phyloP scores from a whole-genome alignment of 495 filamentous ascomycete genomes.

The Cudoniella acicularis region DNA sequence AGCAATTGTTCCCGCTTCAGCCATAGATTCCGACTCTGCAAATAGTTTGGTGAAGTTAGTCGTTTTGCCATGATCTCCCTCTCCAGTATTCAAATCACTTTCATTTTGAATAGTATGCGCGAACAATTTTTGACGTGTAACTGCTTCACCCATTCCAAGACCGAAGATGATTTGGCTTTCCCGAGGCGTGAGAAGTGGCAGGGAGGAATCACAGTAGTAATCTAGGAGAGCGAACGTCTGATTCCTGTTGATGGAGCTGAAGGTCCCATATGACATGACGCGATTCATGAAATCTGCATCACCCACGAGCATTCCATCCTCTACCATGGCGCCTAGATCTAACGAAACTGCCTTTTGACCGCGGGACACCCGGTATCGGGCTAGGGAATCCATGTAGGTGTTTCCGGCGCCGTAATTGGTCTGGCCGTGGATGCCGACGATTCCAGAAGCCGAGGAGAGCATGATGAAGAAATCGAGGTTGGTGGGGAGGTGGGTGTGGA shows the following conservation, averaged over 20 bases:
- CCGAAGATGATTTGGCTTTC: background rate
- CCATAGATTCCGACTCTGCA: too few species aligned
- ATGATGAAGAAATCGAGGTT: conserved; percentile 58
- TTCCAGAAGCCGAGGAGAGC: conserved; percentile 56
- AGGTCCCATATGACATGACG: background rate
- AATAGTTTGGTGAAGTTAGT: too few species aligned
- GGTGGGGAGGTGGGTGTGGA: conserved; percentile 34
- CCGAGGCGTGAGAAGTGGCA: background rate
- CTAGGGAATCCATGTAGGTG: conserved; percentile 54
- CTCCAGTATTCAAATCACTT: too few species aligned
- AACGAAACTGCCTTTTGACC: conserved; percentile 46
- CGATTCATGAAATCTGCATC: background rate
- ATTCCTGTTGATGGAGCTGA: too few species aligned
- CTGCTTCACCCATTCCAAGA: background rate
- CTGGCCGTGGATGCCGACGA: conserved; percentile 57
- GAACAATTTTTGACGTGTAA: too few species aligned
- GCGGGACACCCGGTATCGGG: conserved; percentile 38
- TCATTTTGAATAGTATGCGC: too few species aligned
- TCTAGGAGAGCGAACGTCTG: background rate
- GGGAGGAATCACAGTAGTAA: conserved; percentile 9
- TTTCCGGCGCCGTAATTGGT: conserved; percentile 61
- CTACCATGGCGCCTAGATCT: conserved; percentile 42
- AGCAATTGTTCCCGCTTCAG: too few species aligned
- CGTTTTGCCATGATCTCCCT: too few species aligned
- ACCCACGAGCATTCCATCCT: conserved; percentile 26